Evolutionary conservation across 1,139 yeast genomes (phyloP).

Genomic region (Meyerozyma smithsonii): DNA sequence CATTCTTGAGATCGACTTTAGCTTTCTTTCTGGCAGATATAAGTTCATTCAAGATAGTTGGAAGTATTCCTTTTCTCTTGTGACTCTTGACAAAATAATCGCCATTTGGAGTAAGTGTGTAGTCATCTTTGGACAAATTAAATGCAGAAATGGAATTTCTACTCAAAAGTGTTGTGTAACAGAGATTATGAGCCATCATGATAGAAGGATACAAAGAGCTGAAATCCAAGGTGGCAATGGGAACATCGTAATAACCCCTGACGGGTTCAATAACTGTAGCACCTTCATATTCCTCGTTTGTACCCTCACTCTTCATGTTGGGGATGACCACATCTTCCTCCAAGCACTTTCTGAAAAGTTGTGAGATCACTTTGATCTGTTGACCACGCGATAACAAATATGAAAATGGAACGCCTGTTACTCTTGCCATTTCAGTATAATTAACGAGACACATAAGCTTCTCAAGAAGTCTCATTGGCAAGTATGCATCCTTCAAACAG

Average conservation of each 20-base stretch:
- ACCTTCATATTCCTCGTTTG: conserved; percentile 93
- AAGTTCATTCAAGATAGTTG: conserved; percentile 85
- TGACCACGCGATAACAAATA: conserved; percentile 89
- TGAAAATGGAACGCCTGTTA: conserved; percentile 96
- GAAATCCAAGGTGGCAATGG: conserved; percentile 97
- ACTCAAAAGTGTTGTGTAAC: conserved; percentile 84
- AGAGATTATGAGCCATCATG: conserved; percentile 98
- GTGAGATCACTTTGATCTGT: conserved; percentile 95
- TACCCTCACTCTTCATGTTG: conserved; percentile 77
- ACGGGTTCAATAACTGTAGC: conserved; percentile 97
- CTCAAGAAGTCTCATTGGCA: conserved; percentile 82
- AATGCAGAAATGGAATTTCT: conserved; percentile 65
- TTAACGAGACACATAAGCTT: conserved; percentile 95
- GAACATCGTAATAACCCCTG: conserved; percentile 94
- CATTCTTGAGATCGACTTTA: conserved; percentile 82
- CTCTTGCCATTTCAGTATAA: conserved; percentile 99
- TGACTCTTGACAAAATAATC: conserved; percentile 80
- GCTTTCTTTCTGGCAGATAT: conserved; percentile 91
- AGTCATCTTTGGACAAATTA: conserved; percentile 66
- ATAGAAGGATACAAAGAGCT: conserved; percentile 96
- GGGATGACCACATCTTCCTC: conserved; percentile 86
- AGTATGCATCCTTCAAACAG: conserved; percentile 92
- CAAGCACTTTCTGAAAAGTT: conserved; percentile 85
- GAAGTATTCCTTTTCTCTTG: conserved; percentile 78
- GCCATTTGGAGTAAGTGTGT: conserved; percentile 85